These are phyloP conservation scores for Syncephalastrum racemosum DNA, from an alignment of 371 early-diverging fungal genomes.

Conservation along the genomic window DNA sequence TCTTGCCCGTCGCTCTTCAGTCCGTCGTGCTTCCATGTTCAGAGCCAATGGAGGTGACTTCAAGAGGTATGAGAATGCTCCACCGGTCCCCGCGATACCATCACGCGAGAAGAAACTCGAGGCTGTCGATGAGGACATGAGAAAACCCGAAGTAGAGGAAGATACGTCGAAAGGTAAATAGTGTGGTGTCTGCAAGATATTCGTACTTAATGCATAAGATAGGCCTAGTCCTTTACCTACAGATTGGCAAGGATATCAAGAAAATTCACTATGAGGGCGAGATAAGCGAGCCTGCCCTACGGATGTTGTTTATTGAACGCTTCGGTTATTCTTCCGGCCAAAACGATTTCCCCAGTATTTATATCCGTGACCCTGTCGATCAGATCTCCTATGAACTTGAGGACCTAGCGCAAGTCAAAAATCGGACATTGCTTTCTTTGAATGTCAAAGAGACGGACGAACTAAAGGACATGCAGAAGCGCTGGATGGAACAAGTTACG, in stretches of 20 bases:
- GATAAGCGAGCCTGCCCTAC: constrained; percentile 57
- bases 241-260: constrained; percentile 62
- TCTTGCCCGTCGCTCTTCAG: constrained; percentile 37
- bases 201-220: background rate
- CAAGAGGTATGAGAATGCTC: constrained; percentile 16
- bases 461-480: constrained; percentile 31
- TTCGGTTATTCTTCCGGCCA: constrained; percentile 63
- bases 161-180: constrained; percentile 1
- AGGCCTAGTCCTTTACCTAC: constrained; percentile 49
- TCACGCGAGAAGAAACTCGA: constrained; percentile 12
- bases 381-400: constrained; percentile 71
- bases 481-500: constrained; percentile 29
- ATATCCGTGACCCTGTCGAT: constrained; percentile 62
- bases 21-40: constrained; percentile 50
- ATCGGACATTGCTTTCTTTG: constrained; percentile 63
- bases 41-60: constrained; percentile 27
- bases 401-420: constrained; percentile 59
- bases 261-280: constrained; percentile 59
- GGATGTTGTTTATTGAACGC: constrained; percentile 67
- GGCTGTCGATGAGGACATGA: constrained; percentile 7
- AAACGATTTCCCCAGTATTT: constrained; percentile 65
- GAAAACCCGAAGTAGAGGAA: constrained; percentile 1
- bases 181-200: background rate
- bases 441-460: constrained; percentile 46
- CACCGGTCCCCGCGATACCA: constrained; percentile 45